Conservation (phyloP, 352 stramenopile species). For the Globisporangium paroecandrum region DNA sequence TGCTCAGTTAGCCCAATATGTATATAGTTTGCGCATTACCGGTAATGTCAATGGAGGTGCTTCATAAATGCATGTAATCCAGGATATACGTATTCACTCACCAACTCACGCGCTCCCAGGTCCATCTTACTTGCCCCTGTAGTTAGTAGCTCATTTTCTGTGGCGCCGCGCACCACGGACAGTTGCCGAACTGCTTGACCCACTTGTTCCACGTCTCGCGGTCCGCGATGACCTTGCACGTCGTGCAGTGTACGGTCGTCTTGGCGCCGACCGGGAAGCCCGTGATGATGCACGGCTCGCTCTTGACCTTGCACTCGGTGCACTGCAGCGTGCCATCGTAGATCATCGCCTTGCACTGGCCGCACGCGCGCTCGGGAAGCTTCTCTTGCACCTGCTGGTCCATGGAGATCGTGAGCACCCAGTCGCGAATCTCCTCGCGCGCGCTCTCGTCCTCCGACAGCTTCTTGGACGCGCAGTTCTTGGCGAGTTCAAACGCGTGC, state of each 20-base stretch:
- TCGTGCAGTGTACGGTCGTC: conserved; percentile 87
- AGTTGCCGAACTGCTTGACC: conserved; percentile 84
- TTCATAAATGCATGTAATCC: not conserved
- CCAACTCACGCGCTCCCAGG: not conserved
- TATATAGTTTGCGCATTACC: not conserved
- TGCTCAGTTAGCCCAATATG: not conserved
- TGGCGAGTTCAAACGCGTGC: conserved; percentile 90
- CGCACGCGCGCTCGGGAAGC: conserved; percentile 69
- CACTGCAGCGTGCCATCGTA: conserved; percentile 86
- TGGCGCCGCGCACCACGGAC: conserved; percentile 72
- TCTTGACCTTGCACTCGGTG: conserved; percentile 68
- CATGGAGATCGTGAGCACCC: conserved; percentile 94
- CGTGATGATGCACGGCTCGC: conserved; percentile 88
- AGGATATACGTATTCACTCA: not conserved
- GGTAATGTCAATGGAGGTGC: not conserved
- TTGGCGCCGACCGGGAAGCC: conserved; percentile 87
- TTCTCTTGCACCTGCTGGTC: conserved; percentile 93
- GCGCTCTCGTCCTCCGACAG: conserved; percentile 85
- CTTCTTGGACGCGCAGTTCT: conserved; percentile 81
- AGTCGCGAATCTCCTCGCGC: conserved; percentile 93
- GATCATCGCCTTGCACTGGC: conserved; percentile 75
- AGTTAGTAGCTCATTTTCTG: conserved; percentile 84
- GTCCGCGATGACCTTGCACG: conserved; percentile 84
- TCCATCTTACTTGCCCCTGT: not conserved
- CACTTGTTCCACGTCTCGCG: conserved; percentile 88